phyloP scores from a whole-genome alignment of 2,329 filamentous ascomycete species.

The Bimuria novae-zelandiae region DNA sequence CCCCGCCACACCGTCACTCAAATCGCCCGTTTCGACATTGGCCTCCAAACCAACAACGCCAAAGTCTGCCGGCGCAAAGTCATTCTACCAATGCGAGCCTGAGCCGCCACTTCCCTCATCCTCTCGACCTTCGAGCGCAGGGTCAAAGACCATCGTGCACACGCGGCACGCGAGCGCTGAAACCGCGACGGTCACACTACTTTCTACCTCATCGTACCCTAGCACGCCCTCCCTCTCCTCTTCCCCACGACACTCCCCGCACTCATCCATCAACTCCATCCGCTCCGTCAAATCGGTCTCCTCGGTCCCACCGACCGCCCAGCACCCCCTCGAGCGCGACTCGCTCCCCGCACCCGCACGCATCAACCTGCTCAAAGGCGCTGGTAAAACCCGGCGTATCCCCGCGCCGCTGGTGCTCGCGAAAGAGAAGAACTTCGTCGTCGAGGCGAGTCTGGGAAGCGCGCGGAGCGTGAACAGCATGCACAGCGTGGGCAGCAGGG shows the following conservation, averaged over 20 bases:
- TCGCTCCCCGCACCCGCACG: slow-evolving; percentile 15
- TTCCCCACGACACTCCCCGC: slow-evolving; percentile 5
- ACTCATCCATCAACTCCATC: slow-evolving; percentile 14
- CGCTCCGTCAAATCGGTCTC: slow-evolving; percentile 1
- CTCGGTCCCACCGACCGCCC: background rate
- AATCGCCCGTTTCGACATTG: slow-evolving; percentile 8
- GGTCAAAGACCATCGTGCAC: slow-evolving; percentile 27
- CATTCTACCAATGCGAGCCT: slow-evolving; percentile 39
- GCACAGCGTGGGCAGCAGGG: slow-evolving; percentile 1
- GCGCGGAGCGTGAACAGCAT: slow-evolving; percentile 18
- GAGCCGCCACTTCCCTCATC: slow-evolving; percentile 8
- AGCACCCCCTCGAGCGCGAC: background rate
- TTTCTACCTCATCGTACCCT: slow-evolving; percentile 21
- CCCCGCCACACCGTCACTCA: slow-evolving; percentile 27
- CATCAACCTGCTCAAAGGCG: slow-evolving; percentile 24
- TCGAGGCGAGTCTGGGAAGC: slow-evolving; percentile 24
- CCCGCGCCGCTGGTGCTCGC: slow-evolving; percentile 33
- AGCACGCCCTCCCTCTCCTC: slow-evolving; percentile 25
- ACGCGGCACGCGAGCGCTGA: slow-evolving; percentile 33
- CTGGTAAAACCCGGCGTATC: slow-evolving; percentile 31
- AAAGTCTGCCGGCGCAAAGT: slow-evolving; percentile 13
- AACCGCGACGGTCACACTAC: slow-evolving; percentile 39
- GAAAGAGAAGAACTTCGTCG: slow-evolving; percentile 30
- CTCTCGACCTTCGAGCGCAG: slow-evolving; percentile 29
- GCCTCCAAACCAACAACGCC: slow-evolving; percentile 10